Percentiles rank a stretch among this genome's conserved stretches.
Evolutionary conservation across 2,329 filamentous ascomycete genomes (phyloP).

Genomic region (Cordyceps tenuipes): DNA sequence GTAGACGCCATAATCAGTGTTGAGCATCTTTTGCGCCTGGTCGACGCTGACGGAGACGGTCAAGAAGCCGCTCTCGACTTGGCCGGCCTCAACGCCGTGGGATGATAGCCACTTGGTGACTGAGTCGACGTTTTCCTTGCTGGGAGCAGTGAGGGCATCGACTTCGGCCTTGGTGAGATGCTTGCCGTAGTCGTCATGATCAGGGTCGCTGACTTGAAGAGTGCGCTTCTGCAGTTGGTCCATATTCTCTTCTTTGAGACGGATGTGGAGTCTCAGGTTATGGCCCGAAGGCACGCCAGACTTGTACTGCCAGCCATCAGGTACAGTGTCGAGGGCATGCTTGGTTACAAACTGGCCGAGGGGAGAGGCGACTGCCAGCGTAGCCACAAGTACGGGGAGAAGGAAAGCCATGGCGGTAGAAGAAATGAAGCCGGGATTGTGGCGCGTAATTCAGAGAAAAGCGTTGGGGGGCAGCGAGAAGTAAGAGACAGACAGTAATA

Average conservation of each 20-base stretch:
- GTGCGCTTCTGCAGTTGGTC: conserved; percentile 11
- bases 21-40: conserved; percentile 9
- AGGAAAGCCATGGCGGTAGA: conserved; percentile 1
- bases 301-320: conserved; percentile 8
- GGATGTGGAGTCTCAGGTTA: conserved; percentile 10
- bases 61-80: conserved; percentile 5
- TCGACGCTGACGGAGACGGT: not conserved
- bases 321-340: conserved; percentile 4
- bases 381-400: conserved; percentile 11
- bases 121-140: conserved; percentile 7
- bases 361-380: conserved; percentile 9
- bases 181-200: conserved; percentile 12
- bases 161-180: conserved; percentile 13
- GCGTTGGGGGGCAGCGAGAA: not conserved
- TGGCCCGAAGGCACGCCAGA: conserved; percentile 1
- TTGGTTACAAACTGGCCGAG: conserved; percentile 9
- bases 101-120: conserved; percentile 11
- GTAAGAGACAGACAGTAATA: too few relatives aligned
- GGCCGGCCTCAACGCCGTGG: conserved; percentile 8
- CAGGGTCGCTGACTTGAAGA: conserved; percentile 11
- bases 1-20: conserved; percentile 11
- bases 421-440: not conserved
- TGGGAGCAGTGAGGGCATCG: conserved; percentile 12
- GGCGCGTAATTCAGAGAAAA: not conserved
- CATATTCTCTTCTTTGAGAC: conserved; percentile 11